Percentiles rank a stretch among this genome's conserved stretches.
Conservation (phyloP, 192 early-diverging fungal genomes). For the Chytriomyces hyalinus region DNA sequence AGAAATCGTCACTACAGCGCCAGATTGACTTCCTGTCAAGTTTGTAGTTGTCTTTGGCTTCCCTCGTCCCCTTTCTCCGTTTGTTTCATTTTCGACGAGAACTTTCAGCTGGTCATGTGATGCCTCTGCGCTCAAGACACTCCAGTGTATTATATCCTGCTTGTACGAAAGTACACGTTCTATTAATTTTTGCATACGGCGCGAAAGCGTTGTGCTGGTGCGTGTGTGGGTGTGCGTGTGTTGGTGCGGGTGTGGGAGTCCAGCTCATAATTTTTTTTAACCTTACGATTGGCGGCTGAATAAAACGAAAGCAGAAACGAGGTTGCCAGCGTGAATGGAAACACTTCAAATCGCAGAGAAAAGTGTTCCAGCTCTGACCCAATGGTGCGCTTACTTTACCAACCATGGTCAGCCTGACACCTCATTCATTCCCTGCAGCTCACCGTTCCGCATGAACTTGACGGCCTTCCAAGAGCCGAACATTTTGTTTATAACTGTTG, state of each 20-base stretch:
- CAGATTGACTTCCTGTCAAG: background rate
- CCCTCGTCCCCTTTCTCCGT: no score
- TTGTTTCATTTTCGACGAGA: no score
- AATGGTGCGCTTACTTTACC: background rate
- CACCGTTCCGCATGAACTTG: constrained; percentile 25
- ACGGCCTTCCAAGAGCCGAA: background rate
- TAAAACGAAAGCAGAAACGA: background rate
- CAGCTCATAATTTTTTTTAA: background rate
- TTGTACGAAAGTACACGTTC: no score
- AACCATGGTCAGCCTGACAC: background rate
- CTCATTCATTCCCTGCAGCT: background rate
- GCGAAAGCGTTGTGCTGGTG: no score
- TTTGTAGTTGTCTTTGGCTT: background rate
- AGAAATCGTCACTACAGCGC: background rate
- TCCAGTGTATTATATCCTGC: no score
- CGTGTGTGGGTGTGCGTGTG: no score
- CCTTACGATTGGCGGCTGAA: background rate
- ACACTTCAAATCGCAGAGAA: background rate
- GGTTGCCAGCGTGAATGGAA: background rate
- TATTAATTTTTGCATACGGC: no score
- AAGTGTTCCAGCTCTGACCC: background rate
- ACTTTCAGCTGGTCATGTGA: no score
- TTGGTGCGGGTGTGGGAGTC: no score
- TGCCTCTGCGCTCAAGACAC: no score
- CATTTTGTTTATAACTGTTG: constrained; percentile 13